These are phyloP conservation scores for Nakazawaea ambrosiae DNA, from an alignment of 805 yeast species.

Conservation along the genomic window DNA sequence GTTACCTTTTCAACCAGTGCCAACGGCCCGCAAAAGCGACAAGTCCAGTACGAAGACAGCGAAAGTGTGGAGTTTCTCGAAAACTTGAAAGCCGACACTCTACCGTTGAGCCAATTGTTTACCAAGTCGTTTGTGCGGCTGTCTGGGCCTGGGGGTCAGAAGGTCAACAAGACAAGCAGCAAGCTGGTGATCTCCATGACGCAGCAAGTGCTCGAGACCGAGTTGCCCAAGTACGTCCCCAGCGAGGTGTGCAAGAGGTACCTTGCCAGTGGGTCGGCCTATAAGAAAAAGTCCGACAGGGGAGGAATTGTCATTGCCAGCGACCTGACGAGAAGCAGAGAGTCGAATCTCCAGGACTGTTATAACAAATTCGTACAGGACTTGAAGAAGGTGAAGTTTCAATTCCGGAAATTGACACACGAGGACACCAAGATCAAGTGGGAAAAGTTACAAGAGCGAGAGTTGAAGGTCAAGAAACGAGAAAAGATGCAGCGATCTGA, in stretches of 20 bases:
- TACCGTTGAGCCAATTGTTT: slow-evolving; percentile 1
- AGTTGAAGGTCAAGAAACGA: not conserved
- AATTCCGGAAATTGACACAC: not conserved
- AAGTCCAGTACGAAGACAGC: not conserved
- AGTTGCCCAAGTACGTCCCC: slow-evolving; percentile 39
- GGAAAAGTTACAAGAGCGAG: slow-evolving; percentile 1
- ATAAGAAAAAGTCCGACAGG: slow-evolving; percentile 26
- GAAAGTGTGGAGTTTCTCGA: not conserved
- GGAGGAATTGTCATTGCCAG: slow-evolving; percentile 36
- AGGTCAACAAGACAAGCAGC: slow-evolving; percentile 51
- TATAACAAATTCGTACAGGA: slow-evolving; percentile 35
- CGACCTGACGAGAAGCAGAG: slow-evolving; percentile 34
- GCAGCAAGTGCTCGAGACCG: slow-evolving; percentile 26
- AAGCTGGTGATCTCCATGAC: slow-evolving; percentile 31
- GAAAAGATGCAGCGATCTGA: not conserved
- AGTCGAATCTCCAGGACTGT: slow-evolving; percentile 38
- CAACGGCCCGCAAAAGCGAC: too few species aligned
- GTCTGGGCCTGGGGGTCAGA: slow-evolving; percentile 57
- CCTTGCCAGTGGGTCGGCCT: slow-evolving; percentile 22
- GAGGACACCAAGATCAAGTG: slow-evolving; percentile 3
- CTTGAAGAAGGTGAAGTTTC: slow-evolving; percentile 23
- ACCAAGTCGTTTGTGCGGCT: slow-evolving; percentile 37
- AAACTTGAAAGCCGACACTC: not conserved
- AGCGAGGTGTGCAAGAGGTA: slow-evolving; percentile 27
- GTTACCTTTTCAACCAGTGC: too few species aligned